Evolutionary conservation across 2,329 filamentous ascomycete species (phyloP), one percentile per base, ranked within the genome.

Genomic region (Botrytis fabae): DNA sequence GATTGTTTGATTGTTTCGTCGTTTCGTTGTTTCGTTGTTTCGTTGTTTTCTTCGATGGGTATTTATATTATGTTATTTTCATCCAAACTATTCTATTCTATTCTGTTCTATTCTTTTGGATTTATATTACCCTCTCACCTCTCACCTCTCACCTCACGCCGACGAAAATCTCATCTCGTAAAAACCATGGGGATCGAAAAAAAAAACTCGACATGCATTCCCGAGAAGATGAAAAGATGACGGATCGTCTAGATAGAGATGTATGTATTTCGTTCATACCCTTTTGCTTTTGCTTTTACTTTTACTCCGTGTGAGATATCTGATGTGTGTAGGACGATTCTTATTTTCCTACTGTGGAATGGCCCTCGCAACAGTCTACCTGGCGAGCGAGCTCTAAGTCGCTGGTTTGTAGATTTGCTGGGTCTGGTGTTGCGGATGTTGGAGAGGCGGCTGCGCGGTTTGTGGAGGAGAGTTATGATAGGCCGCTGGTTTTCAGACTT

Each of bases 241-340:
- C 25, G 22, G 1, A 6, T 51, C 4, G 46, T 0, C 2, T 5
- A 9, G 22, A n/a, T 0, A 25, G 10, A 2, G 12, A 51, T 51
- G 46, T 51, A n/a, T 51, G 44, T 20, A 22, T 46, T 46, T 46
- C 44, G 9, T 46, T 8, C 20, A 22, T 22, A 2, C 18, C 18
- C 44, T 46, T 38, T 35, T 32, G 4, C 32, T 32, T 32, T 32
- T 32, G 4, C 32, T 32, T 32, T 32, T 35, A 3, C 35, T 35
- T 35, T 35, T 35, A 3, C 7, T 9, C 7, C 7, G 38, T 38
- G 38, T 10, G 38, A 38, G 38, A 38, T 9, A 22, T 46, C 48
- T 51, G 10, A 51, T 1, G 2, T n/a, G 10, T 51, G 5, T 51
- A 51, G 22, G 25, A n/a, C 1, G 48, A 51, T 14, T 6, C 10